Base-by-base conservation (phyloP, 352 stramenopile species). In the Globisporangium parvum region DNA sequence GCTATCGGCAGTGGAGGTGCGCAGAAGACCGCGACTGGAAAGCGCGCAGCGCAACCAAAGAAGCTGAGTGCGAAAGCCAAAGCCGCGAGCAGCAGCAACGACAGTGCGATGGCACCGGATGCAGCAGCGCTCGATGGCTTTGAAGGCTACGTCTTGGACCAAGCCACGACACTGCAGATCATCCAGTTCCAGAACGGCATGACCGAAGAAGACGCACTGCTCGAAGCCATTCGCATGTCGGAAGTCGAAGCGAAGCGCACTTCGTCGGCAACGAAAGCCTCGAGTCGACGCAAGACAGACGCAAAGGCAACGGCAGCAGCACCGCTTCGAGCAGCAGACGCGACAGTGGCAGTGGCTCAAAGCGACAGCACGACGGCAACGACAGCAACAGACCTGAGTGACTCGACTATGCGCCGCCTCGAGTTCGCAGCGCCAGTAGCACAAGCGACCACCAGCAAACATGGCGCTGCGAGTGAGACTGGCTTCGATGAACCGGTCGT, bases 161-260 rank as follows among this genome's bases (percentile, higher is more conserved):
- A 77, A 53, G 49, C 57, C 17, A 52, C 66, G 2, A 74, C 67
- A 15, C 49, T 70, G 18, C 63, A 87, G 48, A 73, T 85, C 52
- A 78, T 80, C 26, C 70, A 82, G 40, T 85, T 87, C 44, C 81
- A 91, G 55, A 55, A 85, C 51, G 79, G 83, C 26, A 70, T 91
- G 62, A 80, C 77, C 2, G 81, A 91, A 45, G 81, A 89, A 60
- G 81, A 91, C 41, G 81, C 81, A 4, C 59, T 85, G 18, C 52
- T 79, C 18, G 54, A 88, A 65, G 81, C 77, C 8, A 73, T 91
- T 46, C 73, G 80, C 35, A 80, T 88, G 63, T 91, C 79, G 0
- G 55, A 74, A 49, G 51, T 57, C 6, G 64, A 75, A 6, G 51
- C 31, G 2, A 39, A 46, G 39, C 58, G 51, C 33, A 23, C 40